These are phyloP conservation scores for Lipomyces spencermartinsiae DNA, from an alignment of 805 yeast species.

Conservation along the genomic window DNA sequence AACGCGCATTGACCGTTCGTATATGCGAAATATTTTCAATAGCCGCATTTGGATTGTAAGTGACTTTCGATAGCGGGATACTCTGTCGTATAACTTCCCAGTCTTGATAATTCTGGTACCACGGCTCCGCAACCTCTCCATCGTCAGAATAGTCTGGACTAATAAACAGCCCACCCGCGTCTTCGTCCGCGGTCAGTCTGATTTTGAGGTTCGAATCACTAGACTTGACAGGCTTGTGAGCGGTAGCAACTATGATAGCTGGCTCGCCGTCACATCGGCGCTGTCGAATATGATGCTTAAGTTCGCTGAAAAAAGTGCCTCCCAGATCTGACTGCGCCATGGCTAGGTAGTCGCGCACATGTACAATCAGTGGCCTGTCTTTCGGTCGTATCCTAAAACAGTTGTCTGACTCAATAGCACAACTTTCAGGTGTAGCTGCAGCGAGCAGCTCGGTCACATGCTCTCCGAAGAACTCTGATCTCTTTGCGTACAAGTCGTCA, in stretches of 20 bases:
- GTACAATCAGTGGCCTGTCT: conserved; percentile 25
- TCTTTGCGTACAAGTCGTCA: neutral
- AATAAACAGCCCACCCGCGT: neutral
- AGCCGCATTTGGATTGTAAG: conserved; percentile 19
- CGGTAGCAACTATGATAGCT: conserved; percentile 26
- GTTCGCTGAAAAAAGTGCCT: conserved; percentile 23
- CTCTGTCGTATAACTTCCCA: conserved; percentile 11
- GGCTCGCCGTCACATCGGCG: conserved; percentile 20
- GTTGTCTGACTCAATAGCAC: neutral
- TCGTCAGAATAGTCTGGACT: neutral
- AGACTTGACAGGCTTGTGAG: conserved; percentile 10
- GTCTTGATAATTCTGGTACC: conserved; percentile 2
- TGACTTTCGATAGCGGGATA: conserved; percentile 21
- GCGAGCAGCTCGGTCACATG: neutral
- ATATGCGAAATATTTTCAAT: conserved; percentile 16
- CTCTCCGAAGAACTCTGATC: conserved; percentile 2
- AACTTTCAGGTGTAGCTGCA: neutral
- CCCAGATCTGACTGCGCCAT: conserved; percentile 23
- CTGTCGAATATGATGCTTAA: conserved; percentile 22
- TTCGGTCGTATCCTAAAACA: neutral
- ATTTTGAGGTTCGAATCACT: neutral
- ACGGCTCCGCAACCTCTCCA: neutral
- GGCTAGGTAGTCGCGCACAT: conserved; percentile 23
- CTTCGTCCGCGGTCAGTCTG: neutral
- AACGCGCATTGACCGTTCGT: conserved; percentile 23